Evolutionary conservation across 148 eudicot species (phyloP).

Genomic region (Fagopyrum esculentum): DNA sequence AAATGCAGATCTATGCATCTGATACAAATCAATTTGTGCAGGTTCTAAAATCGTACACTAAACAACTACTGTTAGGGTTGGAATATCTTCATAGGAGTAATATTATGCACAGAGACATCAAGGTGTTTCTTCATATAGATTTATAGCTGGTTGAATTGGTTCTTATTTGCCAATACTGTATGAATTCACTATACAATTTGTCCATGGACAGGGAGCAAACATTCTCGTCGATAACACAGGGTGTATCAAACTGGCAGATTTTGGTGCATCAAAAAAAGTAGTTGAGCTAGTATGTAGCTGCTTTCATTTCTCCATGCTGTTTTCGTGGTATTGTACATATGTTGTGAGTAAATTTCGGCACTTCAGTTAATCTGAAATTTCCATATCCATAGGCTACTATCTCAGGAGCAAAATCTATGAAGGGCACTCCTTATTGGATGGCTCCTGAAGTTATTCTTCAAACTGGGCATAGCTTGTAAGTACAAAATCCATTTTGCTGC

Average conservation of each 20-base stretch:
- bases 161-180: background rate
- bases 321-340: background rate
- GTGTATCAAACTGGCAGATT: slow-evolving; percentile 93
- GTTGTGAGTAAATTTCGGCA: background rate
- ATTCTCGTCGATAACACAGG: slow-evolving; percentile 96
- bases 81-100: slow-evolving; percentile 76
- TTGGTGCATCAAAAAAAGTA: slow-evolving; percentile 98
- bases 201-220: slow-evolving; percentile 71
- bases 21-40: slow-evolving; percentile 21
- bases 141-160: background rate
- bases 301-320: background rate
- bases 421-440: slow-evolving; percentile 99
- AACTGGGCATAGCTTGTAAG: slow-evolving; percentile 94
- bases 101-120: slow-evolving; percentile 87
- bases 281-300: slow-evolving; percentile 68
- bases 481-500: slow-evolving; percentile 12
- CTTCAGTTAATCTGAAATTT: background rate
- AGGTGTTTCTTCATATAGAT: slow-evolving; percentile 31
- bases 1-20: background rate
- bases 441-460: slow-evolving; percentile 99
- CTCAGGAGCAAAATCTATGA: slow-evolving; percentile 98
- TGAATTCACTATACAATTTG: background rate
- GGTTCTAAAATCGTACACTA: slow-evolving; percentile 82
- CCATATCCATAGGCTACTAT: slow-evolving; percentile 63
- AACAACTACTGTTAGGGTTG: slow-evolving; percentile 62